These are phyloP conservation scores for Rubroshorea leprosula DNA, from an alignment of 345 rosid genomes.

Conservation along the genomic window DNA sequence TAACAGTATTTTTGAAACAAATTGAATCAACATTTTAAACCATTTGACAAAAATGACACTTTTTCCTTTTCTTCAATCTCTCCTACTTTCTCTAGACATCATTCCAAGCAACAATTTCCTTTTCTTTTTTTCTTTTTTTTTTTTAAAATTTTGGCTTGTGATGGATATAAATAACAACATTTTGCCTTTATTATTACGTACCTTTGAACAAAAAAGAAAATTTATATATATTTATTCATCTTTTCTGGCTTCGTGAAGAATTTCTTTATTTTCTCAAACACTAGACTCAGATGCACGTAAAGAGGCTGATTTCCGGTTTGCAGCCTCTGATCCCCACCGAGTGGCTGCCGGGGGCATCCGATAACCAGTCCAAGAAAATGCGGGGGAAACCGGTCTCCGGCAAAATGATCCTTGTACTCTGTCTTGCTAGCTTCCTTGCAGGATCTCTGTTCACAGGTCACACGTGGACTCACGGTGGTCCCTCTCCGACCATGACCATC, in stretches of 20 bases:
- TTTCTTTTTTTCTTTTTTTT: too few species aligned
- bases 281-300: constrained; percentile 9
- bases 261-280: constrained; percentile 7
- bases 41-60: neutral
- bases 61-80: neutral
- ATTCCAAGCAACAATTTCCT: too few species aligned
- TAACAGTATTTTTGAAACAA: neutral
- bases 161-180: too few species aligned
- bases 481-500: constrained; percentile 18
- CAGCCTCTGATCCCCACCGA: constrained; percentile 1
- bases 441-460: constrained; percentile 57
- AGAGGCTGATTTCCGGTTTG: constrained; percentile 14
- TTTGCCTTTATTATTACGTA: too few species aligned
- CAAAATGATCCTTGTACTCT: constrained; percentile 50
- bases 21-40: neutral
- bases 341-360: constrained; percentile 19
- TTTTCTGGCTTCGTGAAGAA: constrained; percentile 2
- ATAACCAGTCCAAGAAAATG: constrained; percentile 41
- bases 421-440: constrained; percentile 66
- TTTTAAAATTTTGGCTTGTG: too few species aligned
- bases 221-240: too few species aligned
- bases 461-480: constrained; percentile 26
- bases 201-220: too few species aligned
- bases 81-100: too few species aligned
- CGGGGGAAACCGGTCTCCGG: constrained; percentile 60